These are phyloP conservation scores for Diaporthe batatas DNA, from an alignment of 2,329 filamentous ascomycete species.

Conservation along the genomic window DNA sequence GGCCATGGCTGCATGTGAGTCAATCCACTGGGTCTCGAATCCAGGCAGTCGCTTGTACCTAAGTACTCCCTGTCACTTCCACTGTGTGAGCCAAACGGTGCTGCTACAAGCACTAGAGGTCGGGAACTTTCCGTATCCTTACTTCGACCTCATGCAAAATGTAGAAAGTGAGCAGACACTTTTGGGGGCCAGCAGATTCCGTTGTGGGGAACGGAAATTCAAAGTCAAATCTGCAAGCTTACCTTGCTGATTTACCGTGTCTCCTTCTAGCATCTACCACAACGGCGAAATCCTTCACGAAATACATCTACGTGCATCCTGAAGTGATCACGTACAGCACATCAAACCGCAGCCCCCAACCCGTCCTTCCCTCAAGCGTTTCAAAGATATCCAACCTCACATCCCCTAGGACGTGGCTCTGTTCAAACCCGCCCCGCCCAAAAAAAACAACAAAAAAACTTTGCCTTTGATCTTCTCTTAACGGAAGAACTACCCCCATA, in stretches of 20 bases:
- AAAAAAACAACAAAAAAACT: too few species aligned
- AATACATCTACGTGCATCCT: not conserved
- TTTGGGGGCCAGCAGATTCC: not conserved
- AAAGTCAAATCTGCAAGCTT: not conserved
- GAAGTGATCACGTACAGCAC: not conserved
- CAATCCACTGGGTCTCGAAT: not conserved
- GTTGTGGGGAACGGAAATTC: not conserved
- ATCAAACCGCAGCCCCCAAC: not conserved
- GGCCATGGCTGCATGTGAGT: not conserved
- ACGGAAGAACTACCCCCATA: not conserved
- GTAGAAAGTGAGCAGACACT: not conserved
- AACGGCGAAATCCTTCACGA: not conserved
- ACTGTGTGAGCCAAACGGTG: conserved; percentile 29
- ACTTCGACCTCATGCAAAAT: not conserved
- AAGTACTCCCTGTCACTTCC: not conserved
- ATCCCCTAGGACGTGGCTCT: not conserved
- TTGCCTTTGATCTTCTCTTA: not conserved
- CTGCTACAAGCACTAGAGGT: not conserved
- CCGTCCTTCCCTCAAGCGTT: not conserved
- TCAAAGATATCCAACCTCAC: not conserved
- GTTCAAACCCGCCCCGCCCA: not conserved
- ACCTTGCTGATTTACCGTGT: not conserved
- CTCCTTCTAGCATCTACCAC: not conserved
- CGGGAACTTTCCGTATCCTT: not conserved
- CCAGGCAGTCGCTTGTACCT: not conserved